These are phyloP conservation scores for Neurospora sp. DNA, from an alignment of 495 filamentous ascomycete genomes.

Conservation along the genomic window DNA sequence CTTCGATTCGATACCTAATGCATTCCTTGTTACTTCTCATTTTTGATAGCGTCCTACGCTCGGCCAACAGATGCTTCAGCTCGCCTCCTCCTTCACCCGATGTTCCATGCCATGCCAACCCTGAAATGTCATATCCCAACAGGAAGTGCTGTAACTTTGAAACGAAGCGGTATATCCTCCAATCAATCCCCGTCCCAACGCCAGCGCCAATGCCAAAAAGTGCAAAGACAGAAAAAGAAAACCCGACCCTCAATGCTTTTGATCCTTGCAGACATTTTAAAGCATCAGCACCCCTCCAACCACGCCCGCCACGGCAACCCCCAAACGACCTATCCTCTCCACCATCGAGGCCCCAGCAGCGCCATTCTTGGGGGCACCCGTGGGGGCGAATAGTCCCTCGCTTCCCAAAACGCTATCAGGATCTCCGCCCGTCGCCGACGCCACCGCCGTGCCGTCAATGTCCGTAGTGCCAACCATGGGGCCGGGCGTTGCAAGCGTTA, in stretches of 20 bases:
- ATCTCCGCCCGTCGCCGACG: constrained; percentile 2
- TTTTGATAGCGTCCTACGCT: background rate
- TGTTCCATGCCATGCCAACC: background rate
- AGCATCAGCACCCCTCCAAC: background rate
- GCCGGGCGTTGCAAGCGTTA: constrained; percentile 25
- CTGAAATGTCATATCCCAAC: background rate
- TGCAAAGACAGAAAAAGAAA: background rate
- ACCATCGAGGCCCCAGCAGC: background rate
- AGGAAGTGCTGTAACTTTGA: background rate
- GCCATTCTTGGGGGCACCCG: background rate
- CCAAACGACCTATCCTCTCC: background rate
- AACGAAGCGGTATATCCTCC: background rate
- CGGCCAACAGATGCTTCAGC: background rate
- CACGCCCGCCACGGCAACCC: background rate
- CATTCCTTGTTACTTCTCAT: background rate
- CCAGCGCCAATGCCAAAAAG: background rate
- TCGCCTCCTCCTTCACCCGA: background rate
- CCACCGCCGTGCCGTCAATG: constrained; percentile 13
- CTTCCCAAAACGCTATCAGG: constrained; percentile 5
- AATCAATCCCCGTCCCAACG: background rate
- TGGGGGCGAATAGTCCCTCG: background rate
- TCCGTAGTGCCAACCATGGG: constrained; percentile 13
- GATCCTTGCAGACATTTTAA: background rate
- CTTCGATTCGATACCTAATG: background rate
- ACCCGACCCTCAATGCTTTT: background rate